Evolutionary conservation across 1,284 basidiomycete genomes (phyloP), one percentile per base, ranked within the genome.

Genomic region (Tilletia setariae): DNA sequence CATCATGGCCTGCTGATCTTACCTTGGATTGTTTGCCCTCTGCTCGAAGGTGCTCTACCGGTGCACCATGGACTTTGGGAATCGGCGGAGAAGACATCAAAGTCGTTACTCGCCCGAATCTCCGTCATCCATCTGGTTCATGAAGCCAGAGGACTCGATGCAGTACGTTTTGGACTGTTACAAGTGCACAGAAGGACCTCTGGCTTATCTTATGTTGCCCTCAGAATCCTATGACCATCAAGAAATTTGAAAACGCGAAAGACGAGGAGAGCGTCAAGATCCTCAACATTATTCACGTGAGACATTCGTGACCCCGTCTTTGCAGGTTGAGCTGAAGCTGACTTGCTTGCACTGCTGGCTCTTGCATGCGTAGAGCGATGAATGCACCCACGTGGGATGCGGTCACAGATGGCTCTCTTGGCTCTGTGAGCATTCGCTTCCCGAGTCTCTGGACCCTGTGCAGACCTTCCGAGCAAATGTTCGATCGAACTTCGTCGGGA

Each of bases 61-160:
- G 80, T 84, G 1, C 84, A 84, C 64, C 74, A 81, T 62, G 83
- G 82, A 1, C 86, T 93, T 3, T 93, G 91, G 92, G 89, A 92
- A 68, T 91, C 90, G 2, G 92, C 92, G 0, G 85, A 85, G 16
- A 86, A 89, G 62, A 94, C 92, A 0, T 87, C 87, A 2, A 82
- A 88, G 64, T 91, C 90, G 1, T 86, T 94, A 40, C 87, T 88
- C 43, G 86, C 91, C 0, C 87, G 92, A 1, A 87, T 94, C 30
- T 90, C 91, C 1, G 93, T 94, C 81, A 92, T 94, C 74, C 92
- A 93, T 77, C 88, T 94, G 35, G 92, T 94, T 0, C 92, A 93
- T 79, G 92, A 94, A 84, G 91, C 92, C 1, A 85, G 92, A 32
- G 92, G 92, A 1, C 85, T 94, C 7, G 93, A 94, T 82, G 90